Evolutionary conservation across 345 rosid genomes (phyloP).

Genomic region (Cardamine occulta): DNA sequence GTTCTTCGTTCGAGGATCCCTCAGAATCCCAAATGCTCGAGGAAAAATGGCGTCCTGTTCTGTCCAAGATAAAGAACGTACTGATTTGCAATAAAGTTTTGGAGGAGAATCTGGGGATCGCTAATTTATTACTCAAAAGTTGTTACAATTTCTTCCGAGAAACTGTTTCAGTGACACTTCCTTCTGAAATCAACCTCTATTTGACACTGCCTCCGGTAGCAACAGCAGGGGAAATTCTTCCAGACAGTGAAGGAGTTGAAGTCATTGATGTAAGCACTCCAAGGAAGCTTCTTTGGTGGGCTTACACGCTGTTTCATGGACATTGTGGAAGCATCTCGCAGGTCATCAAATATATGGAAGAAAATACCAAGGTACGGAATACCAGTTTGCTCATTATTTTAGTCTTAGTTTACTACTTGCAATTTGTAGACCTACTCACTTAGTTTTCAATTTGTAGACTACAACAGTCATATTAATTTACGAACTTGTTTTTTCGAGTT

Average conservation of each 20-base stretch:
- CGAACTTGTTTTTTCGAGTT: slow-evolving; percentile 4
- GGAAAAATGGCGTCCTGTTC: slow-evolving; percentile 69
- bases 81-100: slow-evolving; percentile 57
- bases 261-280: slow-evolving; percentile 82
- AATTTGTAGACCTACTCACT: slow-evolving; percentile 20
- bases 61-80: slow-evolving; percentile 68
- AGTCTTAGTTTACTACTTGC: slow-evolving; percentile 4
- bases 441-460: slow-evolving; percentile 5
- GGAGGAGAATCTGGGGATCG: slow-evolving; percentile 70
- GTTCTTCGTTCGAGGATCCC: slow-evolving; percentile 66
- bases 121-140: slow-evolving; percentile 70
- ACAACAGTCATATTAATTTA: slow-evolving; percentile 5
- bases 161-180: slow-evolving; percentile 67
- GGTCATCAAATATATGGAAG: slow-evolving; percentile 89
- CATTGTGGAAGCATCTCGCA: slow-evolving; percentile 70
- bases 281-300: slow-evolving; percentile 96
- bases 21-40: slow-evolving; percentile 58
- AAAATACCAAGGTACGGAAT: slow-evolving; percentile 72
- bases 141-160: slow-evolving; percentile 84
- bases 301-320: slow-evolving; percentile 75
- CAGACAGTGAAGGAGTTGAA: slow-evolving; percentile 73
- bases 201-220: slow-evolving; percentile 58
- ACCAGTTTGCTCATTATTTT: neutral
- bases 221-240: slow-evolving; percentile 49
- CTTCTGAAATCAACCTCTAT: slow-evolving; percentile 69